phyloP scores from a whole-genome alignment of 352 stramenopile genomes.

The Phytophthora quininea region DNA sequence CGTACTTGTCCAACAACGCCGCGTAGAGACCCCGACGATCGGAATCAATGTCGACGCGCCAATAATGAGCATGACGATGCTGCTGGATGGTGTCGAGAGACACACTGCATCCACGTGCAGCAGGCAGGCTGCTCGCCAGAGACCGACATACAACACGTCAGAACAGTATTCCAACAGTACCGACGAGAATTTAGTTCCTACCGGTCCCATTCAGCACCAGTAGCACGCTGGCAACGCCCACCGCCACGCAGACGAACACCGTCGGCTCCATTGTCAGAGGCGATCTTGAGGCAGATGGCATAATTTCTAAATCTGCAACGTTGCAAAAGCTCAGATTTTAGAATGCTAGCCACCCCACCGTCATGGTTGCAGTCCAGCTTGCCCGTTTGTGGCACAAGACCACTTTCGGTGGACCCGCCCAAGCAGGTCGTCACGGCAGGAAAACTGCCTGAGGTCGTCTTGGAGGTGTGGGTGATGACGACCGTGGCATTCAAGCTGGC shows the following conservation, averaged over 20 bases:
- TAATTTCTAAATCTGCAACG: constrained; percentile 5
- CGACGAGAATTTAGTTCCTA: constrained; percentile 7
- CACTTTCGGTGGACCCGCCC: too few relatives aligned
- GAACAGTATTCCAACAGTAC: too few relatives aligned
- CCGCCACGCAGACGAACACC: constrained; percentile 57
- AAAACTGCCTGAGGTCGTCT: too few relatives aligned
- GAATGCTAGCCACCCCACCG: too few relatives aligned
- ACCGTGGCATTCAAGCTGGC: too few relatives aligned
- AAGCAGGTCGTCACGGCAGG: too few relatives aligned
- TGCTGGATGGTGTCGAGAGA: constrained; percentile 49
- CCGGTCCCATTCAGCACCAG: constrained; percentile 50
- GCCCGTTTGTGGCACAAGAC: too few relatives aligned
- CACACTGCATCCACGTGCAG: constrained; percentile 44
- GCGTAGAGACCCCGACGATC: constrained; percentile 44
- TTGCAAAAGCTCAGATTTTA: too few relatives aligned
- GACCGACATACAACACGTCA: background rate
- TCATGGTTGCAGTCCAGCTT: too few relatives aligned
- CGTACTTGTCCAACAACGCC: constrained; percentile 38
- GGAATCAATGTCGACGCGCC: constrained; percentile 55
- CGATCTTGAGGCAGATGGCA: background rate
- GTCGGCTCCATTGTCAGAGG: constrained; percentile 53
- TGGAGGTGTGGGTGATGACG: too few relatives aligned
- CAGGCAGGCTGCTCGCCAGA: constrained; percentile 39
- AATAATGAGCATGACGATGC: constrained; percentile 70
- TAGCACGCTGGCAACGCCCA: constrained; percentile 47